Percentiles rank a stretch among this genome's conserved stretches.
These are phyloP conservation scores for Nothophoma quercina DNA, from an alignment of 2,329 filamentous ascomycete species.

Conservation along the genomic window DNA sequence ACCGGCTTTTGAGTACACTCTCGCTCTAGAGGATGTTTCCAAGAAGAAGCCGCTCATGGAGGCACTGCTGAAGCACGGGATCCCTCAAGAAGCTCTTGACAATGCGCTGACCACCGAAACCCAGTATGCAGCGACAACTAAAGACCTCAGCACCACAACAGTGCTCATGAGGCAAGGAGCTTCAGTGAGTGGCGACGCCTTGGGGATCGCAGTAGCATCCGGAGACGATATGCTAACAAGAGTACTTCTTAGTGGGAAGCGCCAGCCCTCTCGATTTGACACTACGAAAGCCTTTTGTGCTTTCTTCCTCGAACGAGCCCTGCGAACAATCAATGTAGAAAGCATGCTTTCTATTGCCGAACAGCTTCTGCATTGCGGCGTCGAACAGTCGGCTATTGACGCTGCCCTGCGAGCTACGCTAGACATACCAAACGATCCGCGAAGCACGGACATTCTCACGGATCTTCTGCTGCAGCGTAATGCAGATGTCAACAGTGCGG, in stretches of 20 bases:
- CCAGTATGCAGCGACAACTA: conserved; percentile 25
- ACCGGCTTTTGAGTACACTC: conserved; percentile 37
- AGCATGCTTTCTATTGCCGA: conserved; percentile 25
- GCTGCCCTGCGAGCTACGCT: conserved; percentile 33
- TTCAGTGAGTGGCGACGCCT: conserved; percentile 61
- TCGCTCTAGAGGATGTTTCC: conserved; percentile 27
- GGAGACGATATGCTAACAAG: conserved; percentile 60
- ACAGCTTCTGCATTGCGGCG: conserved; percentile 36
- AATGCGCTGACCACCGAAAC: conserved; percentile 38
- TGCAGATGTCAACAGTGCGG: conserved; percentile 41
- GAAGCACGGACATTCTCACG: conserved; percentile 23
- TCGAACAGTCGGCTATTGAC: conserved; percentile 41
- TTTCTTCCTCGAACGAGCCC: conserved; percentile 30
- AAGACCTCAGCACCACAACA: conserved; percentile 34
- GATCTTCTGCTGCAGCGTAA: conserved; percentile 35
- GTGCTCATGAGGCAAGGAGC: conserved; percentile 43
- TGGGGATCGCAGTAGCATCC: conserved; percentile 62
- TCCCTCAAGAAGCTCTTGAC: conserved; percentile 40
- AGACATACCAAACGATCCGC: conserved; percentile 16
- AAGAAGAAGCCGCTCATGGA: conserved; percentile 39
- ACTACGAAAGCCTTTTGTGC: conserved; percentile 38
- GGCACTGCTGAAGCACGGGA: conserved; percentile 34
- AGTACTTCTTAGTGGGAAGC: conserved; percentile 56
- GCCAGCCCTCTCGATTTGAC: conserved; percentile 33
- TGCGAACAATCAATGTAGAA: conserved; percentile 1